A percentile compares a stretch with the other conserved stretches of the same genome.
These are phyloP conservation scores for Coprinopsis strossmayeri DNA, from an alignment of 768 basidiomycete genomes.

Conservation along the genomic window DNA sequence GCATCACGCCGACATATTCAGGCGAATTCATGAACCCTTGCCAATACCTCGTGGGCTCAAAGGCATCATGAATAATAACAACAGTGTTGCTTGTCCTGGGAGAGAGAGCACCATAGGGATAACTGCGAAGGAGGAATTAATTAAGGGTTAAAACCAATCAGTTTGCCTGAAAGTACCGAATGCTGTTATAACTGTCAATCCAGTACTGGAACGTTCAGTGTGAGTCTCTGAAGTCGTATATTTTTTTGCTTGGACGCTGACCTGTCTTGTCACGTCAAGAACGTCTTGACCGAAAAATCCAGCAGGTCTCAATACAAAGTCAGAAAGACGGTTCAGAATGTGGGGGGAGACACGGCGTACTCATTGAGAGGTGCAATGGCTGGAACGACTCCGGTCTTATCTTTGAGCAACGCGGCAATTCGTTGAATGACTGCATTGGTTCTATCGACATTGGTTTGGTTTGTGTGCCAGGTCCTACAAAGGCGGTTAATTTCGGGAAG, in stretches of 20 bases:
- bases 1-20: slow-evolving; percentile 53
- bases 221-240: neutral
- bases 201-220: slow-evolving; percentile 32
- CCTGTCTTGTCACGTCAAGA: slow-evolving; percentile 36
- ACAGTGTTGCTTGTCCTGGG: slow-evolving; percentile 60
- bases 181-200: slow-evolving; percentile 63
- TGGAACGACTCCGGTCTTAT: slow-evolving; percentile 46
- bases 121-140: too few species aligned
- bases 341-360: slow-evolving; percentile 28
- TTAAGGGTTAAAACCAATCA: too few species aligned
- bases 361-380: slow-evolving; percentile 73
- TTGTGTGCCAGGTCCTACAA: slow-evolving; percentile 54
- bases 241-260: neutral
- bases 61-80: slow-evolving; percentile 69
- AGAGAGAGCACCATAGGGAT: slow-evolving; percentile 25
- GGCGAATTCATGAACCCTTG: slow-evolving; percentile 47
- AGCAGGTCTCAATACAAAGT: slow-evolving; percentile 46
- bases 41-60: slow-evolving; percentile 69
- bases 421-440: slow-evolving; percentile 55
- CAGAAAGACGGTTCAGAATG: slow-evolving; percentile 1
- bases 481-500: neutral
- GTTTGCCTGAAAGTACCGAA: slow-evolving; percentile 37
- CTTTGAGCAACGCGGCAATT: slow-evolving; percentile 53
- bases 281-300: slow-evolving; percentile 50
- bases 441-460: slow-evolving; percentile 58